Base-by-base conservation (phyloP, 2,329 filamentous ascomycete species). In the Calonectria hawksworthii region DNA sequence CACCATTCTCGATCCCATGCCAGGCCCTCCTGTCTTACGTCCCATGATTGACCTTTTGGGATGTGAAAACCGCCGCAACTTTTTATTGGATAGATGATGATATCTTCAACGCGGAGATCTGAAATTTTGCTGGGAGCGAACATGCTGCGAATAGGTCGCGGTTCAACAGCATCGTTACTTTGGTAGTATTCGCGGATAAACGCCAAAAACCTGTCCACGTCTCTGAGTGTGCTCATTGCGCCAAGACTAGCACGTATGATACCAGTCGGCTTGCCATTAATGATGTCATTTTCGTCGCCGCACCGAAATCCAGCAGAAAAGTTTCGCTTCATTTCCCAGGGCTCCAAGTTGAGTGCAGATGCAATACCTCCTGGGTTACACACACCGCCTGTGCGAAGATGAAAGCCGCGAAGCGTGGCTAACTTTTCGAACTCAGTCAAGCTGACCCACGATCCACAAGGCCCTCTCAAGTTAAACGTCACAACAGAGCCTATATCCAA, bases 1-100 rank as follows among this genome's bases (percentile, higher is more conserved):
- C 96, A 99, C 96, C 97, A 99, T 86, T 99, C 96, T 75, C 97
- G 91, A 83, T 99, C 97, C 96, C 96, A 99, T 9, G 93, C 94
- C 3, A 99, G 88, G 0, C 97, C 97, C 86, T 98, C 96, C 10
- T 90, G 88, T 70, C 91, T 92, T 23, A 99, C 89, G 79, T 94
- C 92, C 97, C 97, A 99, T 21, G 88, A 82, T 7, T 86, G 86
- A 2, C 87, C 89, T 0, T 85, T 75, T 1, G 95, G 93, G 34
- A 99, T 88, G 41, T 87, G 87, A 83, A 94, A 98, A 0, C 94
- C 94, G 18, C 92, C 94, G 80, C 97, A 99, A 83, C 96, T 98
- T 85, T 99, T 99, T 82, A 99, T 96, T 0, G 97, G 97, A 81
- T 96, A 99, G 0, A 99, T 91, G 1, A 89, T 92, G 21, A 96